Conservation (phyloP, 2,329 filamentous ascomycete species). For the Teratosphaeria viscida region DNA sequence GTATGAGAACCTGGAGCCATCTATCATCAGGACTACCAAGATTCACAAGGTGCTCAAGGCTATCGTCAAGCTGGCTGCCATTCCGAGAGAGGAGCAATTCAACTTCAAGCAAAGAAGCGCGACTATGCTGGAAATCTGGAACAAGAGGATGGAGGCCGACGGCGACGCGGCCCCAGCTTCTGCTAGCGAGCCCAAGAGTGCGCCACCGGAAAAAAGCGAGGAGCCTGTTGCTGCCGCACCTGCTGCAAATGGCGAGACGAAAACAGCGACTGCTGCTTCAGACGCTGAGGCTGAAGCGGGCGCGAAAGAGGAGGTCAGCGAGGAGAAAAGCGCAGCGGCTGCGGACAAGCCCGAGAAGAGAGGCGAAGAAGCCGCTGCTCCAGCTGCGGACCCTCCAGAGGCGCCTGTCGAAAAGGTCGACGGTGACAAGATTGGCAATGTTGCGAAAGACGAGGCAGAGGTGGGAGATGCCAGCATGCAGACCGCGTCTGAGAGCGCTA, state of each 20-base stretch:
- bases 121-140: constrained; percentile 78
- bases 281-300: constrained; percentile 12
- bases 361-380: constrained; percentile 7
- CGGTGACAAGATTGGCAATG: neutral
- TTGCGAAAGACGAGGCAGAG: constrained; percentile 6
- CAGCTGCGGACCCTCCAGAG: constrained; percentile 1
- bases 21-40: constrained; percentile 83
- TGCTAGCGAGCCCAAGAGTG: constrained; percentile 24
- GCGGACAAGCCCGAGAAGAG: constrained; percentile 14
- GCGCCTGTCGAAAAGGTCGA: constrained; percentile 4
- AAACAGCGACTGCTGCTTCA: constrained; percentile 14
- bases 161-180: constrained; percentile 26
- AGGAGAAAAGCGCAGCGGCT: constrained; percentile 11
- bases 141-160: constrained; percentile 52
- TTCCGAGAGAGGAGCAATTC: constrained; percentile 82
- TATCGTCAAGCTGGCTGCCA: constrained; percentile 75
- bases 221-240: constrained; percentile 21
- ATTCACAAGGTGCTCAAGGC: constrained; percentile 98
- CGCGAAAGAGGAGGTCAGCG: constrained; percentile 10
- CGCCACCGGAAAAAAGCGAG: constrained; percentile 21
- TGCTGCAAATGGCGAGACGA: constrained; percentile 20
- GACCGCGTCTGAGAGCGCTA: constrained; percentile 5
- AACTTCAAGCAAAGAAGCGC: constrained; percentile 78
- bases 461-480: constrained; percentile 13
- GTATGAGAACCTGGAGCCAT: constrained; percentile 70